phyloP scores from a whole-genome alignment of 768 basidiomycete species.

The Nidularia sp. region DNA sequence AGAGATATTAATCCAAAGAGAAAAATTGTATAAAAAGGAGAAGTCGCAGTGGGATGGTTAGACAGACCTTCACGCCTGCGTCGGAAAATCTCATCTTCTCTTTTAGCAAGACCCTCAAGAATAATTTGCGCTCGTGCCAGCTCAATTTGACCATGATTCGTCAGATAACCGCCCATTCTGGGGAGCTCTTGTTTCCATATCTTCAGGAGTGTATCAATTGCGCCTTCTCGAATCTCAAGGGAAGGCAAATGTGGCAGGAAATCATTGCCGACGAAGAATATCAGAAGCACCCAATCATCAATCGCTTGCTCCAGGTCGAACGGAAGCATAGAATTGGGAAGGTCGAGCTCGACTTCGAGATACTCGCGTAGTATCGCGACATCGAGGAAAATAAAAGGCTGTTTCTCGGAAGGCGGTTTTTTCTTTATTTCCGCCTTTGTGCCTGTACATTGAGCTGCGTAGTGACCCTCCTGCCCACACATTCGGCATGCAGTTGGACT shows the following conservation, averaged over 20 bases:
- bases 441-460: constrained; percentile 91
- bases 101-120: constrained; percentile 88
- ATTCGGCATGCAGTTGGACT: constrained; percentile 79
- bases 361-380: constrained; percentile 95
- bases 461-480: constrained; percentile 94
- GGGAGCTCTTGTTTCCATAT: constrained; percentile 95
- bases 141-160: constrained; percentile 88
- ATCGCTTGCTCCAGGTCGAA: constrained; percentile 96
- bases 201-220: constrained; percentile 92
- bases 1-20: constrained; percentile 10
- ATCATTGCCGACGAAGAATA: constrained; percentile 99
- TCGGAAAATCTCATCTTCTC: constrained; percentile 95
- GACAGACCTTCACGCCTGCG: constrained; percentile 85
- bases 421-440: constrained; percentile 65
- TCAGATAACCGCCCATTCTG: constrained; percentile 96
- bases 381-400: constrained; percentile 99
- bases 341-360: constrained; percentile 91
- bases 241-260: constrained; percentile 97
- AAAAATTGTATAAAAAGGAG: constrained; percentile 7
- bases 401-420: constrained; percentile 71
- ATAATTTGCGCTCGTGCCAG: constrained; percentile 88
- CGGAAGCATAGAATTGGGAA: constrained; percentile 71
- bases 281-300: constrained; percentile 99
- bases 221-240: constrained; percentile 98
- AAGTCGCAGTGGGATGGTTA: constrained; percentile 10